Conservation (phyloP, 2,329 filamentous ascomycete genomes). For the Alternaria arbusti region DNA sequence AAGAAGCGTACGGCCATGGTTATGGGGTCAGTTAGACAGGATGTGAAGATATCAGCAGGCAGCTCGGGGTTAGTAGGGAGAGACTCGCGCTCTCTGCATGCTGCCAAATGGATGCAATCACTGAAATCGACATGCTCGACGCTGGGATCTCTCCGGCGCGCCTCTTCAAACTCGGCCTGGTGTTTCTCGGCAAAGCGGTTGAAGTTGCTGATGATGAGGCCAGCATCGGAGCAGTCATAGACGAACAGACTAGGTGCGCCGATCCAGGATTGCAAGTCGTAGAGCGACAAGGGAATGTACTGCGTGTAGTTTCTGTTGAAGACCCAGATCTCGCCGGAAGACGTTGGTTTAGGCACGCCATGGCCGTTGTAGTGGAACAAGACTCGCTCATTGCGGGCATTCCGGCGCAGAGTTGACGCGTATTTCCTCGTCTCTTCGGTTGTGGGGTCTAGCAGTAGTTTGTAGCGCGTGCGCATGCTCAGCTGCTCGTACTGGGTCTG, state of each 20-base stretch:
- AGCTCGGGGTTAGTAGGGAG: conserved; percentile 92
- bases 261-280: conserved; percentile 94
- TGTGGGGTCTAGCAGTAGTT: conserved; percentile 94
- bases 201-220: conserved; percentile 94
- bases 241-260: conserved; percentile 95
- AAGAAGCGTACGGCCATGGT: conserved; percentile 98
- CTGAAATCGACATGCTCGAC: conserved; percentile 69
- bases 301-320: conserved; percentile 99
- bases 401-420: conserved; percentile 84
- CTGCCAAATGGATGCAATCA: conserved; percentile 90
- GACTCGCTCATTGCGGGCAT: conserved; percentile 94
- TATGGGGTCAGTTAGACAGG: conserved; percentile 94
- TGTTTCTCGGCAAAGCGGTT: conserved; percentile 95
- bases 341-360: conserved; percentile 92
- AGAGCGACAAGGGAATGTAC: conserved; percentile 95
- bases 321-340: conserved; percentile 97
- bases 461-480: conserved; percentile 94
- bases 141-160: conserved; percentile 76
- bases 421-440: conserved; percentile 98
- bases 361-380: conserved; percentile 99
- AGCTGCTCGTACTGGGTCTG: conserved; percentile 96
- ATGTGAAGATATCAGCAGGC: conserved; percentile 94
- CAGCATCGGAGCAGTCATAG: conserved; percentile 96
- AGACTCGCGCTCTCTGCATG: conserved; percentile 88
- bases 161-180: conserved; percentile 83